Percentiles rank a stretch among this genome's conserved stretches.
Conservation (phyloP, 352 stramenopile genomes). For the Globisporangium megalacanthum region DNA sequence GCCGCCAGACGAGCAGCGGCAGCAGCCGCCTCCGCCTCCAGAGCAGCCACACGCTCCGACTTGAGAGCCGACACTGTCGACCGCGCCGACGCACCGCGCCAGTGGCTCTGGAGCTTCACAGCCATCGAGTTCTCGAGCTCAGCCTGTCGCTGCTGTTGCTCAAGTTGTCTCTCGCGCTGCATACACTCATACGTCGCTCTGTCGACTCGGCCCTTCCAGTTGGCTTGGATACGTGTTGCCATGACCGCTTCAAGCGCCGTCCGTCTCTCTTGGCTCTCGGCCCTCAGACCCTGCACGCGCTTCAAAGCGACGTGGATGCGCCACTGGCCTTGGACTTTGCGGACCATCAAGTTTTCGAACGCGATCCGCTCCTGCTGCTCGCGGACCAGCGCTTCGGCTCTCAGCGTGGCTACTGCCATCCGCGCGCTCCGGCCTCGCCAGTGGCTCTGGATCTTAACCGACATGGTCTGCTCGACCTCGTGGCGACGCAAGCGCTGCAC, state of each 20-base stretch:
- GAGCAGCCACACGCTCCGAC: constrained; percentile 2
- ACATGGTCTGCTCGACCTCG: constrained; percentile 21
- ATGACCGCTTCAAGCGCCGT: constrained; percentile 11
- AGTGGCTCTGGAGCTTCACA: constrained; percentile 20
- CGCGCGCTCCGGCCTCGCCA: constrained; percentile 23
- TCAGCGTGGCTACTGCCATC: constrained; percentile 5
- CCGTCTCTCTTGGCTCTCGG: background rate
- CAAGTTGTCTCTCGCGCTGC: background rate
- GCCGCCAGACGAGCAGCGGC: constrained; percentile 2
- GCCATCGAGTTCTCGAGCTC: constrained; percentile 13
- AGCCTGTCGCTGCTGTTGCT: background rate
- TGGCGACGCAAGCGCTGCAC: constrained; percentile 11
- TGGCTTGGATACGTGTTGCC: constrained; percentile 9
- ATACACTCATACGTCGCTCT: background rate
- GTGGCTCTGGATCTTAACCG: constrained; percentile 27
- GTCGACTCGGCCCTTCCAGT: constrained; percentile 3
- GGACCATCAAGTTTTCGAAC: constrained; percentile 17
- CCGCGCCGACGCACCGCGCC: constrained; percentile 14
- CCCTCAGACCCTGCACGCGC: constrained; percentile 2
- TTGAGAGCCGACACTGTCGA: constrained; percentile 8
- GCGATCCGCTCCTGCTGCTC: constrained; percentile 11
- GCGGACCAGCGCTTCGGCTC: constrained; percentile 12
- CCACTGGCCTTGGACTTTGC: constrained; percentile 29
- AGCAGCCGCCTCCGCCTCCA: constrained; percentile 2
- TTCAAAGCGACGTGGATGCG: constrained; percentile 8